Evolutionary conservation across 768 basidiomycete species (phyloP), one percentile per base, ranked within the genome.

Genomic region (Cantharellus cinnabarinus): DNA sequence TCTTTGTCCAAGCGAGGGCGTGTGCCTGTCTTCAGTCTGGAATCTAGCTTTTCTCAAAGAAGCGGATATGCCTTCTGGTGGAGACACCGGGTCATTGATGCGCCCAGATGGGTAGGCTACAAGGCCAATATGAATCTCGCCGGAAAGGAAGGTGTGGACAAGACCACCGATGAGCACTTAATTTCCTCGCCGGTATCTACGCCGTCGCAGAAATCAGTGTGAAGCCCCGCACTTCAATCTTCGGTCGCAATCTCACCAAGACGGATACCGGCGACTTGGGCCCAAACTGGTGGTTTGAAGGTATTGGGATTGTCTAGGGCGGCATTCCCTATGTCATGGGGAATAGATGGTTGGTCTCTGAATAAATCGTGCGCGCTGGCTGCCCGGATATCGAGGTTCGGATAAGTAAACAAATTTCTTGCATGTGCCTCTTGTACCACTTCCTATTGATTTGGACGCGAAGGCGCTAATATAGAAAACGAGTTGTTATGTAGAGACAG

Each of bases 131-230:
- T 4, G 15, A 4, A 5, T 5, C 87, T 89, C 2, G 84, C 83
- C 35, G 93, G 76, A 67, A 94, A 94, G 0, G 90, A 93, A 4
- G 90, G 90, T 0, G 89, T 93, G 64, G 88, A 89, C 10, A 94
- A 77, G 38, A 94, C 84, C 5, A 91, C 85, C 63, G 83, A 80
- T 2, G 83, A 80, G 65, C 88, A 93, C 15, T 72, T 71, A 38
- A 93, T 80, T 15, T 81, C 66, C 56, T 89, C 83, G 5, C 87
- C 85, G 3, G 77, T 74, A 41, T 88, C 88, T 88, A 48, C 10
- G 10, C 29, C 44, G 1, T 29, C 44, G 51, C 35, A 52, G 39
- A 44, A 42, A 57, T 55, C 58, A 57, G 50, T 54, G 10, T 10
- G 7, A 54, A 35, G 38, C 29, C 29, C 56, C 7, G 7, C 54